Base-by-base conservation (phyloP, 768 basidiomycete species). In the Boletus vermiculosoides region DNA sequence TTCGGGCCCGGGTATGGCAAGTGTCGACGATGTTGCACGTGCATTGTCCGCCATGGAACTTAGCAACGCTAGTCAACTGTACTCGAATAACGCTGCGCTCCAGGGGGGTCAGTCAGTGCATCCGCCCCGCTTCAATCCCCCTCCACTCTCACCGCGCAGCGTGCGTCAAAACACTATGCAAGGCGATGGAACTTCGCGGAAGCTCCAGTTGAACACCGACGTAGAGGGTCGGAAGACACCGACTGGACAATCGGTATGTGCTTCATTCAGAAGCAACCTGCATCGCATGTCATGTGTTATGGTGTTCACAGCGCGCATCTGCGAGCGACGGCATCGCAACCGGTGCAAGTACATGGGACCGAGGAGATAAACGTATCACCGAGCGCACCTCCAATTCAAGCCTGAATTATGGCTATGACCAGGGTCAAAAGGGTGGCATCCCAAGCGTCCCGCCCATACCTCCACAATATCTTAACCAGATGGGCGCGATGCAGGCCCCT, bases 381-480 rank as follows among this genome's bases (percentile, higher is more conserved):
- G 76, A 76, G 33, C 83, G 86, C 44, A 69, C 80, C 15, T 90
- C 89, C 40, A 91, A 87, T 69, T 79, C 87, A 16, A 92, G 83
- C 67, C 64, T 91, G 51, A 82, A 86, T 56, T 83, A 86, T 56
- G 76, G 78, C 2, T 87, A 87, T 61, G 82, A 71, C 48, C 71
- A 68, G 28, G 54, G 57, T 30, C 73, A 73, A 56, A 74, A 78
- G 42, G 65, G 66, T 49, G 64, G 66, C 30, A 73, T 88, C 30
- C 87, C 88, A 7, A 86, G 73, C 47, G 87, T 91, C 8, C 90
- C 90, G 2, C 75, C 84, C 34, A 86, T 92, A 57, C 90, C 90
- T 23, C 68, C 78, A 30, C 89, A 92, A 67, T 91, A 85, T 65
- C 74, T 90, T 23, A 86, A 84, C 58, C 84, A 86, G 58, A 76